These are phyloP conservation scores for Ustilago sp. DNA, from an alignment of 1,284 basidiomycete species.

Conservation along the genomic window DNA sequence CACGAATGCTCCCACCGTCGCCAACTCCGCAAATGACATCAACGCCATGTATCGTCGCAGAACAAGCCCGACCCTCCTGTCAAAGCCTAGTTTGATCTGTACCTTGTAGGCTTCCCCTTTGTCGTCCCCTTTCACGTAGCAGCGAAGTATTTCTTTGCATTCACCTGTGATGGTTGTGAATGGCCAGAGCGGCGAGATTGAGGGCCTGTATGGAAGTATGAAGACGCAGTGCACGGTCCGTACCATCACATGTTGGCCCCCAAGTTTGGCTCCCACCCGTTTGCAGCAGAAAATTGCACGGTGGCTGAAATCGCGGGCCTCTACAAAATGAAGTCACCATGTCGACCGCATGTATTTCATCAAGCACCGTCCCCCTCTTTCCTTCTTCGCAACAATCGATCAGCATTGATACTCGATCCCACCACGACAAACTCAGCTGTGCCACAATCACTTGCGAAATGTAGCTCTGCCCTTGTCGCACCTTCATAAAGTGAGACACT, in stretches of 20 bases:
- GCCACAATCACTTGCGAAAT: not conserved
- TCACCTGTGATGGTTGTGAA: no score
- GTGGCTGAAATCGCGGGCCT: not conserved
- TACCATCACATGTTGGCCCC: not conserved
- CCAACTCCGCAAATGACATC: no score
- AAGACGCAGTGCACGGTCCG: slow-evolving; percentile 5
- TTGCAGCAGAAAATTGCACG: not conserved
- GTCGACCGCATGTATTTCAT: slow-evolving; percentile 8
- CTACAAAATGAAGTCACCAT: slow-evolving; percentile 11
- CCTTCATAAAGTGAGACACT: not conserved
- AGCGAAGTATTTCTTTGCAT: no score
- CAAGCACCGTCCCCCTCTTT: not conserved
- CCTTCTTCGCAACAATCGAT: not conserved
- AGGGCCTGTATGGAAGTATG: not conserved
- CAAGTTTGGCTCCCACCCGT: not conserved
- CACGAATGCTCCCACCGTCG: no score
- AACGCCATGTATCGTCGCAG: no score
- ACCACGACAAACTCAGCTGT: not conserved
- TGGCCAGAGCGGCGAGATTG: no score
- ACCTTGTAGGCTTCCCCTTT: no score
- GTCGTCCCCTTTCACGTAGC: no score
- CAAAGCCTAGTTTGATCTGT: no score
- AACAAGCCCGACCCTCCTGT: no score
- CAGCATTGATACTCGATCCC: slow-evolving; percentile 6
- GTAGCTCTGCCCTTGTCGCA: not conserved